Evolutionary conservation across 768 basidiomycete genomes (phyloP).

Genomic region (Lyophyllum decastes): DNA sequence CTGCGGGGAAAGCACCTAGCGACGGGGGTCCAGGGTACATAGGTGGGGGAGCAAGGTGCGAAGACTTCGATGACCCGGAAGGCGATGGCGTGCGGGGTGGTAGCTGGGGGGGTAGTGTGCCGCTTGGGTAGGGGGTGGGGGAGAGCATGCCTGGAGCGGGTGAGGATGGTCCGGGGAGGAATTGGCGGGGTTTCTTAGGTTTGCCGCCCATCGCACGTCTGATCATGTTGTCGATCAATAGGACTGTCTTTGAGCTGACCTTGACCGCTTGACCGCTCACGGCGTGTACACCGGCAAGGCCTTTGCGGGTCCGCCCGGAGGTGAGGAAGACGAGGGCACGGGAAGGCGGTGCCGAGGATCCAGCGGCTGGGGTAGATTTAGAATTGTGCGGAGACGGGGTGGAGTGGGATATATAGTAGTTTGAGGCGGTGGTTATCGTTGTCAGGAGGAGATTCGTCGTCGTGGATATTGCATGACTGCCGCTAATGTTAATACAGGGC

Average conservation of each 20-base stretch:
- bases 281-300: constrained; percentile 61
- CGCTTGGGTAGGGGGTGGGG: constrained; percentile 4
- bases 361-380: neutral
- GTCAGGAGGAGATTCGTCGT: constrained; percentile 64
- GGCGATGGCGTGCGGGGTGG: constrained; percentile 22
- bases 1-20: neutral
- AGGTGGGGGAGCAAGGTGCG: constrained; percentile 21
- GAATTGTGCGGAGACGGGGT: constrained; percentile 48
- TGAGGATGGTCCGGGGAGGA: constrained; percentile 10
- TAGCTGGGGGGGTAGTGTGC: constrained; percentile 13
- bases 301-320: constrained; percentile 57
- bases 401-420: constrained; percentile 61
- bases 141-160: constrained; percentile 7
- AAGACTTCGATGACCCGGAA: neutral
- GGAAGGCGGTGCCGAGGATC: constrained; percentile 28
- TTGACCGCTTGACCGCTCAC: constrained; percentile 67
- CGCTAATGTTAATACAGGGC: neutral
- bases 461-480: constrained; percentile 66
- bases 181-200: constrained; percentile 28
- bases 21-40: constrained; percentile 10
- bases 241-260: constrained; percentile 63
- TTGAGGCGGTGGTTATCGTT: constrained; percentile 62
- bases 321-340: constrained; percentile 59
- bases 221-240: constrained; percentile 61
- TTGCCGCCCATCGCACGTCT: constrained; percentile 53